These are phyloP conservation scores for Krasilnikovozyma curviuscula DNA, from an alignment of 768 basidiomycete species.

Conservation along the genomic window DNA sequence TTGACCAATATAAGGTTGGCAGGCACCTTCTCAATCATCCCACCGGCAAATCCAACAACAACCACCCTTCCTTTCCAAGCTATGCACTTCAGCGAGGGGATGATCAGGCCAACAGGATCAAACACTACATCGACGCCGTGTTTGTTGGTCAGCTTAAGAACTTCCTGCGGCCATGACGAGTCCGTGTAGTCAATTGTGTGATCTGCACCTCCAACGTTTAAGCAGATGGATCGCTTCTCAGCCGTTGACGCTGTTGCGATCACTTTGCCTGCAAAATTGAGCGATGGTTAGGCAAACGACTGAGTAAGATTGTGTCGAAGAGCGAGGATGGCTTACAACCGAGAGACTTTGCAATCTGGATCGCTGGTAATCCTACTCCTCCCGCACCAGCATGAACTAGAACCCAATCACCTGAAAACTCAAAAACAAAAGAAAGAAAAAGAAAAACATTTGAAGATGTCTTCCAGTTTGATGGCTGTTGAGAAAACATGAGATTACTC, in stretches of 20 bases:
- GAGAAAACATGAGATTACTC: not conserved
- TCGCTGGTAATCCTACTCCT: slow-evolving; percentile 64
- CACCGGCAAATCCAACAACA: slow-evolving; percentile 83
- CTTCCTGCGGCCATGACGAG: slow-evolving; percentile 73
- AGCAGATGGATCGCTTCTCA: slow-evolving; percentile 60
- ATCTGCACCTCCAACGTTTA: slow-evolving; percentile 61
- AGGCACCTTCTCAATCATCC: slow-evolving; percentile 69
- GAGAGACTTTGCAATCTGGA: slow-evolving; percentile 61
- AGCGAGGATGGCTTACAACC: not conserved
- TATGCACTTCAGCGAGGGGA: slow-evolving; percentile 53
- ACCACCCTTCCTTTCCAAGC: slow-evolving; percentile 83
- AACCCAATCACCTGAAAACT: slow-evolving; percentile 55
- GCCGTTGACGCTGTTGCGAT: slow-evolving; percentile 56
- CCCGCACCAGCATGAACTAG: slow-evolving; percentile 91
- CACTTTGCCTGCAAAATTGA: slow-evolving; percentile 60
- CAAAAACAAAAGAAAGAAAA: no score
- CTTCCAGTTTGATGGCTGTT: not conserved
- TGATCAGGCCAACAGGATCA: slow-evolving; percentile 39
- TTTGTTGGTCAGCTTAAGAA: slow-evolving; percentile 59
- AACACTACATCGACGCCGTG: slow-evolving; percentile 45
- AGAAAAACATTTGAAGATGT: not conserved
- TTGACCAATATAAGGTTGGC: slow-evolving; percentile 59
- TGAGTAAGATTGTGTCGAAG: not conserved
- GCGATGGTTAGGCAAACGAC: not conserved
- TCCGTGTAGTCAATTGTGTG: slow-evolving; percentile 56